Evolutionary conservation across 805 yeast genomes (phyloP).

Genomic region (Cephaloascus albidus): DNA sequence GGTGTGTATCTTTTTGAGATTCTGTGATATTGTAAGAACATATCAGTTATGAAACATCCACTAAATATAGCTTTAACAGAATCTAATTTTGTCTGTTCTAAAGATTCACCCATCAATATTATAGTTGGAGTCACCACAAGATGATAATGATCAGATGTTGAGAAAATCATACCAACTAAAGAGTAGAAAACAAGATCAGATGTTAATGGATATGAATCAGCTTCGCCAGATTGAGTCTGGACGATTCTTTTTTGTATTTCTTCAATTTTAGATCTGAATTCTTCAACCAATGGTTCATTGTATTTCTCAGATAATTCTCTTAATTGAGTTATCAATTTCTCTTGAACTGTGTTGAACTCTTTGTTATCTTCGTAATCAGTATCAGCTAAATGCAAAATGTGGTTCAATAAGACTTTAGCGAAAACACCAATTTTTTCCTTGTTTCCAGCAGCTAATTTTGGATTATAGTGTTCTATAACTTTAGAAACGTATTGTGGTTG

Average conservation of each 20-base stretch:
- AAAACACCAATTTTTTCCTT: slow-evolving; percentile 62
- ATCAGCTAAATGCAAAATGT: slow-evolving; percentile 42
- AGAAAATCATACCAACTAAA: slow-evolving; percentile 68
- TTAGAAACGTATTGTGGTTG: slow-evolving; percentile 41
- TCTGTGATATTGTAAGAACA: slow-evolving; percentile 64
- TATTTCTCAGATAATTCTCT: slow-evolving; percentile 57
- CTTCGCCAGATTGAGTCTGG: slow-evolving; percentile 15
- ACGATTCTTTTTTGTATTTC: slow-evolving; percentile 46
- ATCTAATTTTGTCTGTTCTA: slow-evolving; percentile 40
- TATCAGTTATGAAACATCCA: slow-evolving; percentile 60
- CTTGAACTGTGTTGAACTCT: slow-evolving; percentile 23
- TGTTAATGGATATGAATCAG: slow-evolving; percentile 23
- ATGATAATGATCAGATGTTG: slow-evolving; percentile 95
- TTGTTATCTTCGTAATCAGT: slow-evolving; percentile 12
- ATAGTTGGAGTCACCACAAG: slow-evolving; percentile 79
- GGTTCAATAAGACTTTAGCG: slow-evolving; percentile 54
- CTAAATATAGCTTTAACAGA: slow-evolving; percentile 36
- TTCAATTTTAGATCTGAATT: slow-evolving; percentile 46
- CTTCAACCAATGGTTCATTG: slow-evolving; percentile 53
- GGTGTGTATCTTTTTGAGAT: slow-evolving; percentile 77
- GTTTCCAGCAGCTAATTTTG: slow-evolving; percentile 74
- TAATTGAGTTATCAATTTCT: slow-evolving; percentile 34
- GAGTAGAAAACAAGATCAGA: slow-evolving; percentile 62
- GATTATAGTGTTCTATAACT: slow-evolving; percentile 56
- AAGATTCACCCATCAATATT: slow-evolving; percentile 60